Evolutionary conservation across 169 alveolate genomes (phyloP), one percentile per base, ranked within the genome.

Genomic region (Plasmodium gaboni): DNA sequence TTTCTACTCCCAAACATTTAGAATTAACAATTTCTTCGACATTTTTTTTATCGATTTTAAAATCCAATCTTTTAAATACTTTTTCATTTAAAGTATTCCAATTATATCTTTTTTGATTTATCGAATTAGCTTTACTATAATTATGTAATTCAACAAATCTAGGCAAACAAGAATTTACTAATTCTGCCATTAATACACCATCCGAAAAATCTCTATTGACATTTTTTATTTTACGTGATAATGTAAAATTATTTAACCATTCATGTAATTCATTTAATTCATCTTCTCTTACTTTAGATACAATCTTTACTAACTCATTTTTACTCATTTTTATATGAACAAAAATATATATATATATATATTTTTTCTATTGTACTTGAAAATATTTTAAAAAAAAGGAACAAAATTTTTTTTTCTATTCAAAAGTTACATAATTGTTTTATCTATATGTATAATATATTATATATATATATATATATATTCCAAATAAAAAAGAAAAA

Each of bases 1-100:
- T 76, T 57, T 76, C 89, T 42, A 76, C 89, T 1, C 89, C 89
- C 89, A 76, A 64, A 32, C 67, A 76, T 64, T 76, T 76, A 17
- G 78, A 76, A 64, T 76, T 76, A 15, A 76, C 89, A 15, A 76
- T 76, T 64, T 76, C 89, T 48, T 76, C 89, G 1, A 76, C 89
- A 76, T 63, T 26, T 63, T 69, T 76, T 76, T 76, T 76, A 22
- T 76, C 89, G 6, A 76, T 76, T 53, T 55, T 65, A 64, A 76
- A 76, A 8, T 69, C 74, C 42, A 76, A 22, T n/a, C 89, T 53
- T 57, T 68, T 76, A 76, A 76, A 76, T 17, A 86, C 92, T 48
- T 78, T 88, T 61, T 88, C 74, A 59, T 88, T 88, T 74, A 88
- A 28, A n/a, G 89, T 88, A 50, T 88, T 88, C 93, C 93, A 88